Percentiles rank a stretch among this genome's conserved stretches.
phyloP scores from a whole-genome alignment of 2,329 filamentous ascomycete genomes.

The Pseudopithomyces maydicus region DNA sequence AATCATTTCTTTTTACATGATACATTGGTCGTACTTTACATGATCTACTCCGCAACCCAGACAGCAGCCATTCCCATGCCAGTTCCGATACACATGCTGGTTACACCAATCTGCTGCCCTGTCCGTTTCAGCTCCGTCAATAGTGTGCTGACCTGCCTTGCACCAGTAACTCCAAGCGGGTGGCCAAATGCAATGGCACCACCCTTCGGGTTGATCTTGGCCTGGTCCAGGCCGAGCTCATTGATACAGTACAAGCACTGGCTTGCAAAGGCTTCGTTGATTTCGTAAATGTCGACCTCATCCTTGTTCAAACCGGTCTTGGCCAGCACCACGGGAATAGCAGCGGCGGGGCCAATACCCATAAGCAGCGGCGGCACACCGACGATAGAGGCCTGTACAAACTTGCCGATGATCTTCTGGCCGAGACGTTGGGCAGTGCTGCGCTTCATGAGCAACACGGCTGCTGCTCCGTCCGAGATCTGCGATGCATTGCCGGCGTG shows the following conservation, averaged over 20 bases:
- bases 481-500: constrained; percentile 96
- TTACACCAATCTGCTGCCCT: constrained; percentile 84
- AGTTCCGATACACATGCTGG: constrained; percentile 95
- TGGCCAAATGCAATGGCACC: constrained; percentile 96
- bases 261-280: constrained; percentile 97
- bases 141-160: constrained; percentile 89
- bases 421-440: constrained; percentile 86
- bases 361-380: constrained; percentile 93
- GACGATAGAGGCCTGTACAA: constrained; percentile 80
- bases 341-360: constrained; percentile 94
- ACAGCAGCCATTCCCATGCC: constrained; percentile 97
- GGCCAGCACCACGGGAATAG: constrained; percentile 88
- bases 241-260: constrained; percentile 95
- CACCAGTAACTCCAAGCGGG: constrained; percentile 91
- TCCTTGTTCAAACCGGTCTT: constrained; percentile 82
- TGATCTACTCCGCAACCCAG: constrained; percentile 84
- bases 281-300: constrained; percentile 96
- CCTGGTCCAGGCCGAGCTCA: constrained; percentile 78
- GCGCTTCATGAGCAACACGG: constrained; percentile 94
- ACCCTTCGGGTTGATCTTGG: constrained; percentile 97
- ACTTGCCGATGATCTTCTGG: constrained; percentile 91
- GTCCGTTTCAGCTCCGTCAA: constrained; percentile 87
- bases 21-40: constrained; percentile 5
- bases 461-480: constrained; percentile 91
- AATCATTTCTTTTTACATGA: constrained; percentile 3